phyloP scores from a whole-genome alignment of 2,329 filamentous ascomycete species.

The Xylaria sp. region DNA sequence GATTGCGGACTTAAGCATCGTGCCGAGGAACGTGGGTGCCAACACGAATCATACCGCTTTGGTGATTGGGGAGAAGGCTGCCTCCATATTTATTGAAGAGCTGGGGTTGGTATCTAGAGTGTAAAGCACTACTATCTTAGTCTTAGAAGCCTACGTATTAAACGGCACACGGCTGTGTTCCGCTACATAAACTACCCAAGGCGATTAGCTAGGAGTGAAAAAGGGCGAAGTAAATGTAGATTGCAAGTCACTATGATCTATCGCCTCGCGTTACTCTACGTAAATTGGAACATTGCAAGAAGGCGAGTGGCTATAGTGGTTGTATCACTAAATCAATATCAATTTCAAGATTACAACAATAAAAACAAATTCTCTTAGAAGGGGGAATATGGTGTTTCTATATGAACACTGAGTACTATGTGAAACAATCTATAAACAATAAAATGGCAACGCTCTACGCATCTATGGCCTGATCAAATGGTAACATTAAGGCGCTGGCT shows the following conservation, averaged over 20 bases:
- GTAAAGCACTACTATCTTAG: too few species aligned
- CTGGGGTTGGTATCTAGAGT: slow-evolving; percentile 40
- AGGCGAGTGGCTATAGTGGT: too few species aligned
- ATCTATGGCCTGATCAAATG: neutral
- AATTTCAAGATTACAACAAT: neutral
- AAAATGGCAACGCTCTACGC: neutral
- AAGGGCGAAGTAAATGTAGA: too few species aligned
- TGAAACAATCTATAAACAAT: neutral
- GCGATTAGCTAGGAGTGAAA: too few species aligned
- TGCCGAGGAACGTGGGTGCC: slow-evolving; percentile 52
- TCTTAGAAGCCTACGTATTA: too few species aligned
- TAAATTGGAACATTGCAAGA: too few species aligned
- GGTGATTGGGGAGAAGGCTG: slow-evolving; percentile 59
- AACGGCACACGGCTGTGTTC: too few species aligned
- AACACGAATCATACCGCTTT: slow-evolving; percentile 63
- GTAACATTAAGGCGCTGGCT: neutral
- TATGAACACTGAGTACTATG: neutral
- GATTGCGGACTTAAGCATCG: slow-evolving; percentile 52
- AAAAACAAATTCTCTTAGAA: neutral
- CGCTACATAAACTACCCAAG: too few species aligned
- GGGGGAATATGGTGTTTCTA: neutral
- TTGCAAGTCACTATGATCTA: too few species aligned
- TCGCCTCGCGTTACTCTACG: too few species aligned
- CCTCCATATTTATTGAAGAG: slow-evolving; percentile 54
- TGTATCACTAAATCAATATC: neutral